A percentile compares a stretch with the other conserved stretches of the same genome.
Evolutionary conservation across 108 stramenopile species (phyloP).

Genomic region (Phaeodactylum tricornutum): DNA sequence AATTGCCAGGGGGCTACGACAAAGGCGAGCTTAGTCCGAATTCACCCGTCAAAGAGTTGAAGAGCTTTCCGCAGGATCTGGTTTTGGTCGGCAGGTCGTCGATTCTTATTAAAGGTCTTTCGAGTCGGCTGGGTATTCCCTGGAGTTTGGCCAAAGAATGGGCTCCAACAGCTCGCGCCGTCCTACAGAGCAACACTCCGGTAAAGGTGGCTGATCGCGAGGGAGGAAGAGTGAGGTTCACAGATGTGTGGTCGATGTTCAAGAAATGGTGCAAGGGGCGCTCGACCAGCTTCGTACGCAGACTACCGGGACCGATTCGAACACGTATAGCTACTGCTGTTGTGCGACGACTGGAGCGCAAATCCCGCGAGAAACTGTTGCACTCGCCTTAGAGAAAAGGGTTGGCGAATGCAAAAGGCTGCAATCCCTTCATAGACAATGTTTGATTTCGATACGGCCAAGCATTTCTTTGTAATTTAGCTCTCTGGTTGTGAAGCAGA

Average conservation of each 20-base stretch:
- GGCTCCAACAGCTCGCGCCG: conserved; percentile 62
- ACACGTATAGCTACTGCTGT: conserved; percentile 39
- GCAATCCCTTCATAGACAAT: no score
- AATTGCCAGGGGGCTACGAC: conserved; percentile 87
- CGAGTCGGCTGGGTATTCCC: conserved; percentile 69
- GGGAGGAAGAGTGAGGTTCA: conserved; percentile 40
- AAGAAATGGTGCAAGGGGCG: conserved; percentile 63
- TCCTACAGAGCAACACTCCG: conserved; percentile 15
- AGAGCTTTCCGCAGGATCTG: conserved; percentile 88
- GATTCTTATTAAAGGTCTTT: conserved; percentile 89
- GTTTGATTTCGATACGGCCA: no score
- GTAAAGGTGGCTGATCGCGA: background rate
- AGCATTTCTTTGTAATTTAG: no score
- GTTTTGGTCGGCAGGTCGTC: conserved; percentile 87
- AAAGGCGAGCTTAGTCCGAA: conserved; percentile 76
- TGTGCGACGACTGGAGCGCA: conserved; percentile 41
- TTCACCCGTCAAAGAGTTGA: conserved; percentile 84
- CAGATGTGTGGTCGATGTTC: conserved; percentile 37
- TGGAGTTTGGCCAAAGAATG: conserved; percentile 82
- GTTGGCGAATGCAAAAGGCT: no score
- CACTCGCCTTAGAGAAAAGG: no score
- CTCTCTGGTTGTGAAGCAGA: no score
- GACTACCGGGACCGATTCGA: conserved; percentile 48
- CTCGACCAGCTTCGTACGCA: conserved; percentile 24
- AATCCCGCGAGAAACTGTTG: conserved; percentile 18